phyloP scores from a whole-genome alignment of 345 rosid genomes.

The Noccaea caerulescens region DNA sequence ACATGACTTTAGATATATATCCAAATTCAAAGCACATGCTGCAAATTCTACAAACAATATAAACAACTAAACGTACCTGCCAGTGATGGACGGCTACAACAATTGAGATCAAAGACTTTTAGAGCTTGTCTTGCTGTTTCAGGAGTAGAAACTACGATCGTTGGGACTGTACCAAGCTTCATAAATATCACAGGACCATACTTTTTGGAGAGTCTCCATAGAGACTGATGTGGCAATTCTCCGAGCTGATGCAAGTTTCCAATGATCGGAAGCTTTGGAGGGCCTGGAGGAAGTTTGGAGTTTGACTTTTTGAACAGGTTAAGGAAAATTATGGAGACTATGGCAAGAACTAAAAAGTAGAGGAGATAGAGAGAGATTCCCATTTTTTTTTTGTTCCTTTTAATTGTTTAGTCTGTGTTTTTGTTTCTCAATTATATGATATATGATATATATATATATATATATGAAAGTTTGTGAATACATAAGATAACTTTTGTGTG shows the following conservation, averaged over 20 bases:
- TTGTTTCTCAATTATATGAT: background rate
- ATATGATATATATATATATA: too few species aligned
- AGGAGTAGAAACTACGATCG: conserved; percentile 30
- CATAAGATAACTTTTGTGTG: conserved; percentile 1
- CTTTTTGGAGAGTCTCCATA: conserved; percentile 37
- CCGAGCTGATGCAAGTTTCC: conserved; percentile 44
- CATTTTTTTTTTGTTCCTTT: background rate
- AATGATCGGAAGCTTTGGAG: conserved; percentile 41
- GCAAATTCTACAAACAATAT: too few species aligned
- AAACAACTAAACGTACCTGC: background rate
- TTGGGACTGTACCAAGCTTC: conserved; percentile 37
- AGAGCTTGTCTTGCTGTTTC: conserved; percentile 16
- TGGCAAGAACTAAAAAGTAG: conserved; percentile 7
- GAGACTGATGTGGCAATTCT: conserved; percentile 40
- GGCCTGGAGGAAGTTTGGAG: conserved; percentile 39
- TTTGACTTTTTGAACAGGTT: conserved; percentile 10
- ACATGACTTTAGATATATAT: too few species aligned
- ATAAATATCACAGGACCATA: conserved; percentile 43
- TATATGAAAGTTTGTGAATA: background rate
- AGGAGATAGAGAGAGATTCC: background rate
- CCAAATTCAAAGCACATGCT: too few species aligned
- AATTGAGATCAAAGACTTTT: conserved; percentile 14
- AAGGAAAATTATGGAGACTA: background rate
- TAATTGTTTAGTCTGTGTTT: background rate
- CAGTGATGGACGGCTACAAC: conserved; percentile 29